A percentile compares a stretch with the other conserved stretches of the same genome.
phyloP scores from a whole-genome alignment of 345 rosid genomes.

The Euclidium syriacum region DNA sequence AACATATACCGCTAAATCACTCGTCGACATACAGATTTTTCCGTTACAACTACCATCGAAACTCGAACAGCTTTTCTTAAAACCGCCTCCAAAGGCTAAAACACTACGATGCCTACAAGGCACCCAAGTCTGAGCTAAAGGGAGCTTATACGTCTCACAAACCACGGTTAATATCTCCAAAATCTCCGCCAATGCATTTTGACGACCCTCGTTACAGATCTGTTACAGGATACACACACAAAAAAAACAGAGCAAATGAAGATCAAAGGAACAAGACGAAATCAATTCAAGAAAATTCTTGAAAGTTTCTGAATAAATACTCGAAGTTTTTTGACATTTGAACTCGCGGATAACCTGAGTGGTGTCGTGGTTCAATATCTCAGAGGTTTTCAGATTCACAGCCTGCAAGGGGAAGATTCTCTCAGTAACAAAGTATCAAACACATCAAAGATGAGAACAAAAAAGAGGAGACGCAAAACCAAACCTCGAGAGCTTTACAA shows the following conservation, averaged over 20 bases:
- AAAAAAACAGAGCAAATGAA: constrained; percentile 12
- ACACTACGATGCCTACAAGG: constrained; percentile 90
- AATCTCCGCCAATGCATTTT: constrained; percentile 83
- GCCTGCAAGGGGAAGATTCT: constrained; percentile 45
- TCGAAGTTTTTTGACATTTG: constrained; percentile 30
- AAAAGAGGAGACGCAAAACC: constrained; percentile 17
- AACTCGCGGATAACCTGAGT: constrained; percentile 53
- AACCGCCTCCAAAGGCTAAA: constrained; percentile 80
- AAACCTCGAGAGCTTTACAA: constrained; percentile 97
- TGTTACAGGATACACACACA: constrained; percentile 33
- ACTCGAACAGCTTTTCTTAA: constrained; percentile 82
- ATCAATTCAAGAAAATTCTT: constrained; percentile 23
- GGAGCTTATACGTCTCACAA: constrained; percentile 81
- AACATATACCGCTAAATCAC: constrained; percentile 79
- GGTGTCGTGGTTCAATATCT: constrained; percentile 63
- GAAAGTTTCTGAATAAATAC: constrained; percentile 29
- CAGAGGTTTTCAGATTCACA: constrained; percentile 85
- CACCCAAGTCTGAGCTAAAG: constrained; percentile 98
- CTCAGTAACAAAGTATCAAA: neutral
- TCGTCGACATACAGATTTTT: constrained; percentile 86
- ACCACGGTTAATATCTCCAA: constrained; percentile 79
- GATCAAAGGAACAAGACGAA: constrained; percentile 26
- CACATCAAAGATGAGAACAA: neutral
- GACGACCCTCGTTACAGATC: constrained; percentile 90
- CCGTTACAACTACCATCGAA: constrained; percentile 89